Conservation (phyloP, 2,329 filamentous ascomycete genomes). For the Fusarium coicis region DNA sequence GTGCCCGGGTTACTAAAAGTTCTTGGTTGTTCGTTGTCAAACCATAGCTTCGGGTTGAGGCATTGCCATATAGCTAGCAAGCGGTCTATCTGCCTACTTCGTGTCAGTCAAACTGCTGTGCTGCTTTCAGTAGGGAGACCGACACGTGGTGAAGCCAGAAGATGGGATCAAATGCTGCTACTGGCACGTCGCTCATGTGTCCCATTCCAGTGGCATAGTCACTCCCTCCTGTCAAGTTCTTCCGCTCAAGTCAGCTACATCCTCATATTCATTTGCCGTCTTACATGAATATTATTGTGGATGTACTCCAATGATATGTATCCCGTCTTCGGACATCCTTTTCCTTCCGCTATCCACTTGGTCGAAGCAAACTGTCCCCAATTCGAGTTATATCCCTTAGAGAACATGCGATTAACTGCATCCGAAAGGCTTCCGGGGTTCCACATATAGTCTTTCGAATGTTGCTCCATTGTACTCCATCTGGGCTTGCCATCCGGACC, state of each 20-base stretch:
- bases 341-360: background rate
- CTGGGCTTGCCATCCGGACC: background rate
- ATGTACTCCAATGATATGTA: conserved; percentile 13
- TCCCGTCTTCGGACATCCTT: background rate
- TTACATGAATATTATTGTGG: conserved; percentile 5
- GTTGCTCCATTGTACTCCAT: background rate
- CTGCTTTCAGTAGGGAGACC: fast-evolving
- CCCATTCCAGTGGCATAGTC: background rate
- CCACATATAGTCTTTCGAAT: background rate
- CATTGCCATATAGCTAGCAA: background rate
- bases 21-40: background rate
- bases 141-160: conserved; percentile 14
- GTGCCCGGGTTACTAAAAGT: fast-evolving
- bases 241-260: fast-evolving
- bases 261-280: fast-evolving
- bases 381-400: background rate
- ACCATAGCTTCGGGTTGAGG: background rate
- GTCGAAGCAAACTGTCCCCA: conserved; percentile 4
- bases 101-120: background rate
- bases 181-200: background rate
- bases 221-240: background rate
- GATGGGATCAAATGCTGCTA: conserved; percentile 1
- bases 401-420: background rate
- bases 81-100: background rate
- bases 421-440: background rate